Conservation (phyloP, 2,329 filamentous ascomycete species). For the Trichoderma cornu-damae region DNA sequence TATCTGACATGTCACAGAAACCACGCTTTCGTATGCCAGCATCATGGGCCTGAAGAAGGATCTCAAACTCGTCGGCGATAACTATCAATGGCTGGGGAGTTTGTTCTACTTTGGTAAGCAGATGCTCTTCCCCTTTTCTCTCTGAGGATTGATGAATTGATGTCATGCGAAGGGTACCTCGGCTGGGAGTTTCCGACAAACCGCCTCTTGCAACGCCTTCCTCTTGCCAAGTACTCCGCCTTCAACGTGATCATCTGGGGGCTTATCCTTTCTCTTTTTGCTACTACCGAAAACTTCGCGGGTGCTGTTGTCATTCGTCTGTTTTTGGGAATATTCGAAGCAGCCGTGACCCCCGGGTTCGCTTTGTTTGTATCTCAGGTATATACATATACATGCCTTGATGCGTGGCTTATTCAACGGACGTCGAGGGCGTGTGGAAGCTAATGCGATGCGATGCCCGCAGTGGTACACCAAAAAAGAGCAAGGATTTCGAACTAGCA, state of each 20-base stretch:
- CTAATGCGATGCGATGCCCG: background rate
- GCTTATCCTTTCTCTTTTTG: constrained; percentile 13
- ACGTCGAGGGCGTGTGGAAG: too few species aligned
- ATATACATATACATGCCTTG: too few species aligned
- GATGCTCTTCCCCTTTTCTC: background rate
- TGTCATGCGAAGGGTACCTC: constrained; percentile 9
- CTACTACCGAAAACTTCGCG: constrained; percentile 11
- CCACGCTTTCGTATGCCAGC: constrained; percentile 18
- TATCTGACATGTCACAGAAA: constrained; percentile 11
- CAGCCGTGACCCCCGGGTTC: constrained; percentile 15
- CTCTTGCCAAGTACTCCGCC: constrained; percentile 19
- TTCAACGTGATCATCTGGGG: constrained; percentile 21
- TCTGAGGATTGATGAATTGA: background rate
- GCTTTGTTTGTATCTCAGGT: constrained; percentile 15
- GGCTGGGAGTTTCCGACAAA: constrained; percentile 19
- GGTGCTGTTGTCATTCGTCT: constrained; percentile 19
- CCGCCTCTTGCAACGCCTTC: constrained; percentile 13
- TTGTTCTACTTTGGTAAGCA: constrained; percentile 17
- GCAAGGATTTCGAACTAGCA: constrained; percentile 11
- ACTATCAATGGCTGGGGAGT: constrained; percentile 18
- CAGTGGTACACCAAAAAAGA: constrained; percentile 19
- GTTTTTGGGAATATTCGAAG: constrained; percentile 20
- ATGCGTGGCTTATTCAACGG: too few species aligned
- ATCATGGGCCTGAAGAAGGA: constrained; percentile 17
- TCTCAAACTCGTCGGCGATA: constrained; percentile 16